phyloP scores from a whole-genome alignment of 2,329 filamentous ascomycete species.

The Fusarium mexicanum region DNA sequence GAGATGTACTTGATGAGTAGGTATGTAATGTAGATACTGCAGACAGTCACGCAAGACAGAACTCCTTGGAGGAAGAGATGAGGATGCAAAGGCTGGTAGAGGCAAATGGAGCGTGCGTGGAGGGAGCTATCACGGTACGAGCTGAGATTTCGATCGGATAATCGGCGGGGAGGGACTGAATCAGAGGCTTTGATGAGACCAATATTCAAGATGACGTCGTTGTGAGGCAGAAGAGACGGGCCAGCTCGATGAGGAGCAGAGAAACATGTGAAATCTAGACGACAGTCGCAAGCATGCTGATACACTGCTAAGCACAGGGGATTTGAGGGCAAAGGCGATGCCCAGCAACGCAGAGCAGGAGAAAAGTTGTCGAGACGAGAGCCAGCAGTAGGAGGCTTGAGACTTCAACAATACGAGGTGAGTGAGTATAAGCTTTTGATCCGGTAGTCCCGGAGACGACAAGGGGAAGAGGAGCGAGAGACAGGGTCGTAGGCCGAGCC shows the following conservation, averaged over 20 bases:
- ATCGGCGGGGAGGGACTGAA: constrained; percentile 27
- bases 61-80: constrained; percentile 1
- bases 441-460: constrained; percentile 30
- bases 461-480: constrained; percentile 30
- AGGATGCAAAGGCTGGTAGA: constrained; percentile 6
- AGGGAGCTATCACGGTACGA: constrained; percentile 28
- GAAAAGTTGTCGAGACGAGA: neutral
- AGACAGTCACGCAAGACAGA: constrained; percentile 34
- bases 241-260: constrained; percentile 28
- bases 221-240: constrained; percentile 18
- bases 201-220: constrained; percentile 36
- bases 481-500: constrained; percentile 11
- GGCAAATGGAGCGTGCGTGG: constrained; percentile 4
- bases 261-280: constrained; percentile 37
- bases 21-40: constrained; percentile 16
- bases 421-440: constrained; percentile 16
- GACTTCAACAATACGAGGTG: constrained; percentile 28
- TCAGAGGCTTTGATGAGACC: constrained; percentile 24
- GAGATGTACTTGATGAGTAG: constrained; percentile 5
- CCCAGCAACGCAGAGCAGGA: constrained; percentile 16
- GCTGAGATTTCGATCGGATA: constrained; percentile 21
- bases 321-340: constrained; percentile 23
- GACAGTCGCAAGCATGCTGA: constrained; percentile 39
- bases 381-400: neutral
- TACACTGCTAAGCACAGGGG: constrained; percentile 27